Evolutionary conservation across 129 eudicot species (phyloP).

Genomic region (Flaveria trinervia): DNA sequence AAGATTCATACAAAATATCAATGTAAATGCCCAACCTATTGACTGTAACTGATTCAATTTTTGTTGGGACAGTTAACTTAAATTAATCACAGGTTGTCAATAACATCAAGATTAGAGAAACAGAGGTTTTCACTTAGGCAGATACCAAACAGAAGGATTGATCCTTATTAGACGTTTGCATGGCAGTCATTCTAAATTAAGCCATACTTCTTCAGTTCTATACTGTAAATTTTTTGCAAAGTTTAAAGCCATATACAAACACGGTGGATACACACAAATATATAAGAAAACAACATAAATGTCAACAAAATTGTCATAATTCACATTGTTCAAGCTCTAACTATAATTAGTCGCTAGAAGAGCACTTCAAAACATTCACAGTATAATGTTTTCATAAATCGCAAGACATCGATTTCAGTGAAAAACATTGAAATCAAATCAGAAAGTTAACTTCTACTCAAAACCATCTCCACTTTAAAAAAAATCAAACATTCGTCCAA

Average conservation of each 20-base stretch:
- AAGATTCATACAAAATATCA: conserved; percentile 9
- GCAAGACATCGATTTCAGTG: no score
- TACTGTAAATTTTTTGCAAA: background rate
- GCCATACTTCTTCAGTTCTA: background rate
- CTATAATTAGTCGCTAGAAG: background rate
- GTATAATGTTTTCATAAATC: no score
- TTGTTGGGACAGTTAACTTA: conserved; percentile 1
- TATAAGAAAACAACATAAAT: background rate
- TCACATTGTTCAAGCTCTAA: conserved; percentile 7
- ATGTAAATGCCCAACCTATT: conserved; percentile 1
- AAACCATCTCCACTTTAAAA: no score
- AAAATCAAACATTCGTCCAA: no score
- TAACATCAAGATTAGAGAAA: background rate
- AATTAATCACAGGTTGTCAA: background rate
- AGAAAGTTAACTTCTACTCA: no score
- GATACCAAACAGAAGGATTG: no score
- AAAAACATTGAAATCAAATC: no score
- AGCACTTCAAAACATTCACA: no score
- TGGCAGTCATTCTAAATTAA: background rate
- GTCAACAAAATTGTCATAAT: conserved; percentile 23
- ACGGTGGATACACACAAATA: conserved; percentile 1
- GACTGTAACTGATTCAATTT: background rate
- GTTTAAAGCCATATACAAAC: background rate
- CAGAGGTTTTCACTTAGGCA: no score
- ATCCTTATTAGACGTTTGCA: background rate